Percentiles rank a stretch among this genome's conserved stretches.
phyloP scores from a whole-genome alignment of 768 basidiomycete species.

The Cantharellus cinnabarinus region DNA sequence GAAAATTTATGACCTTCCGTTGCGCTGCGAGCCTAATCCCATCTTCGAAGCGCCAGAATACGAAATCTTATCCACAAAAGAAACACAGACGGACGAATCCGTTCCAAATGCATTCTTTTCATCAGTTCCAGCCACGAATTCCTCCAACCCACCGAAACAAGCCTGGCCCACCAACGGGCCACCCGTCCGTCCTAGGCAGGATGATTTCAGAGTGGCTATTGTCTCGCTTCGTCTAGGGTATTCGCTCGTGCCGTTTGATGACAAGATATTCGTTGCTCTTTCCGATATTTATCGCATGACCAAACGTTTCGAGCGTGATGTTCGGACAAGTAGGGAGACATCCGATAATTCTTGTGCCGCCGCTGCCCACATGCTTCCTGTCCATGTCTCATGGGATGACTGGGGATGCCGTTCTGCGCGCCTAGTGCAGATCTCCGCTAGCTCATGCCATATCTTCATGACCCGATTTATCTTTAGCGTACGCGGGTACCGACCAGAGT shows the following conservation, averaged over 20 bases:
- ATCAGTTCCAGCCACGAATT: neutral
- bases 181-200: neutral
- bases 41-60: neutral
- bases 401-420: neutral
- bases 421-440: neutral
- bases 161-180: neutral
- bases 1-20: neutral
- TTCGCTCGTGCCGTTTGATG: neutral
- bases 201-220: neutral
- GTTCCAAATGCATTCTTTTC: too few relatives aligned
- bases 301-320: neutral
- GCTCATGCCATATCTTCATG: neutral
- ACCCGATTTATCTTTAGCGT: neutral
- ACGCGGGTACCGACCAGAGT: too few relatives aligned
- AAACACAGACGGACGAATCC: too few relatives aligned
- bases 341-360: neutral
- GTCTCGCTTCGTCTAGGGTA: neutral
- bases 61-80: too few relatives aligned
- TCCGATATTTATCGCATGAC: neutral
- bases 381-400: neutral
- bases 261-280: neutral
- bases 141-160: neutral
- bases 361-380: neutral
- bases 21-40: neutral
- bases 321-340: neutral